Percentiles rank a stretch among this genome's conserved stretches.
phyloP scores from a whole-genome alignment of 1,139 yeast species.

The Kodamaea sp. region DNA sequence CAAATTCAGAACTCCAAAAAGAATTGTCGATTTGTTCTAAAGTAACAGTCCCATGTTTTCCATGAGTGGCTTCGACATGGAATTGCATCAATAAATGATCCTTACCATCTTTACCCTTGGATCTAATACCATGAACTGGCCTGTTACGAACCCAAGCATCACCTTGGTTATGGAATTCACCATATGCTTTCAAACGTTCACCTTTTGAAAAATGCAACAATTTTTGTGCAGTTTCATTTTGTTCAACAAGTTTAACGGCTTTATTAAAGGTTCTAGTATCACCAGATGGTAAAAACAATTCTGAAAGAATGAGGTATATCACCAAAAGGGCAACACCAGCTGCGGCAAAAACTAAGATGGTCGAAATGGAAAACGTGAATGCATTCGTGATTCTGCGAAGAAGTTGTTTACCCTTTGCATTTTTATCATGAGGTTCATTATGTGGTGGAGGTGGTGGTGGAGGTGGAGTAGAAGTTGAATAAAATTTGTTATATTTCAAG shows the following conservation, averaged over 20 bases:
- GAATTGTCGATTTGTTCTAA: slow-evolving; percentile 73
- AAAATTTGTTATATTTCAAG: slow-evolving; percentile 8
- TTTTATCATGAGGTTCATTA: slow-evolving; percentile 35
- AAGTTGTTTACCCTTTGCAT: slow-evolving; percentile 37
- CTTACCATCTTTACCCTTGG: slow-evolving; percentile 64
- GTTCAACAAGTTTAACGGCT: slow-evolving; percentile 73
- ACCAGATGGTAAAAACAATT: slow-evolving; percentile 81
- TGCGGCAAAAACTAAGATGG: slow-evolving; percentile 63
- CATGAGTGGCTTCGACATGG: slow-evolving; percentile 66
- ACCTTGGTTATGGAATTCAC: slow-evolving; percentile 50
- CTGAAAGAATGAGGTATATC: slow-evolving; percentile 70
- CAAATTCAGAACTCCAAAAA: slow-evolving; percentile 66
- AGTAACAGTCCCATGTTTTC: slow-evolving; percentile 61
- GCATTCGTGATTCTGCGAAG: slow-evolving; percentile 48
- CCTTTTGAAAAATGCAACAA: slow-evolving; percentile 53
- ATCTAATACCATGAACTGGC: slow-evolving; percentile 61
- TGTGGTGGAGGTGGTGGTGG: slow-evolving; percentile 41
- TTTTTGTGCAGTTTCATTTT: slow-evolving; percentile 57
- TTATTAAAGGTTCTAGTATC: slow-evolving; percentile 87
- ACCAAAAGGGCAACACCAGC: slow-evolving; percentile 67
- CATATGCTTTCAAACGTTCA: slow-evolving; percentile 75
- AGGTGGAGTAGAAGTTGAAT: slow-evolving; percentile 23
- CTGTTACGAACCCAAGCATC: slow-evolving; percentile 87
- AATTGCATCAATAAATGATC: slow-evolving; percentile 83
- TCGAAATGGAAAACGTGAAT: slow-evolving; percentile 58